Evolutionary conservation across 306 rosid species (phyloP).

Genomic region (Coriaria nepalensis): DNA sequence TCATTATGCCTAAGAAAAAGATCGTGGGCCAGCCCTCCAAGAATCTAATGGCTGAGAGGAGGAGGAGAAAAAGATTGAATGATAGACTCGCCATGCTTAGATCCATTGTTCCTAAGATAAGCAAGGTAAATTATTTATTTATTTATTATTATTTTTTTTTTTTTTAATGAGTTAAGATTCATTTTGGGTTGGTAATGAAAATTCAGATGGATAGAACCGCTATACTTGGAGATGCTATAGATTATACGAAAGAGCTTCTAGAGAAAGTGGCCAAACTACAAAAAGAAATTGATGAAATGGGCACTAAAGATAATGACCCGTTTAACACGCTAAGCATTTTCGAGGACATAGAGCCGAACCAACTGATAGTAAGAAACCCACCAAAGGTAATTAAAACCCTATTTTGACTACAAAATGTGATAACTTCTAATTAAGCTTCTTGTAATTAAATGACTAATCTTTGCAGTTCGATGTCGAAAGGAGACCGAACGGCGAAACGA

Average conservation of each 20-base stretch:
- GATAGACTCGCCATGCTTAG: constrained; percentile 92
- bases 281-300: constrained; percentile 30
- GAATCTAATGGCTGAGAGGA: constrained; percentile 92
- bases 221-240: constrained; percentile 85
- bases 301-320: constrained; percentile 16
- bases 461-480: constrained; percentile 78
- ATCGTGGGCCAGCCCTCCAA: constrained; percentile 81
- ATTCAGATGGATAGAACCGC: constrained; percentile 94
- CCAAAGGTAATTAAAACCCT: constrained; percentile 45
- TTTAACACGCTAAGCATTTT: constrained; percentile 19
- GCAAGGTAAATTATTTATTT: constrained; percentile 41
- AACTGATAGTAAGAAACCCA: constrained; percentile 50
- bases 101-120: constrained; percentile 93
- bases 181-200: too few relatives aligned
- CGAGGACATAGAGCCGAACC: constrained; percentile 54
- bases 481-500: constrained; percentile 31
- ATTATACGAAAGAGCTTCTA: constrained; percentile 81
- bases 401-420: too few relatives aligned
- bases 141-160: neutral
- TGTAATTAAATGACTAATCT: neutral
- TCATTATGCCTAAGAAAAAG: constrained; percentile 10
- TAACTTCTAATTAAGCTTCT: neutral
- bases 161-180: too few relatives aligned
- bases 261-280: constrained; percentile 60
- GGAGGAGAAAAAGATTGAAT: constrained; percentile 74